Conservation (phyloP, 1,284 basidiomycete genomes). For the Cryptococcus sp. region DNA sequence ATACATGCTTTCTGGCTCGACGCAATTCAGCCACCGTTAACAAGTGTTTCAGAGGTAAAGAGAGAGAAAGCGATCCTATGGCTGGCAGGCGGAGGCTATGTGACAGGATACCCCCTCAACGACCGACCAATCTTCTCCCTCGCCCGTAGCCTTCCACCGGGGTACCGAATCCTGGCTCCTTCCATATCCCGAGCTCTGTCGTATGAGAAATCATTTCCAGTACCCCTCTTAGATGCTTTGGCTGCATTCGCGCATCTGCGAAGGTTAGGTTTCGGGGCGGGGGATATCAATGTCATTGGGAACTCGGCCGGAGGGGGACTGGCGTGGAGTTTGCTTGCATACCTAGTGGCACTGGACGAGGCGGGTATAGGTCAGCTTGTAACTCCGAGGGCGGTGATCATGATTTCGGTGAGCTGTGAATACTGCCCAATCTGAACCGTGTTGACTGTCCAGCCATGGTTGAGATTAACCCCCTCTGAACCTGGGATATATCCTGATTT, state of each 20-base stretch:
- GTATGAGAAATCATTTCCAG: conserved; percentile 10
- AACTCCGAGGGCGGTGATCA: conserved; percentile 53
- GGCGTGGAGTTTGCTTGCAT: conserved; percentile 48
- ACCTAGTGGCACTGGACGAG: conserved; percentile 18
- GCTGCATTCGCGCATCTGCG: conserved; percentile 8
- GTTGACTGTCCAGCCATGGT: conserved; percentile 11
- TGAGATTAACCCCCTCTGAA: conserved; percentile 9
- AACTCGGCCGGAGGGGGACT: conserved; percentile 66
- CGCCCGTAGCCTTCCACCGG: background rate
- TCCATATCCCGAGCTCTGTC: conserved; percentile 8
- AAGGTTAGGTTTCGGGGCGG: conserved; percentile 43
- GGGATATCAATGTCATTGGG: conserved; percentile 59
- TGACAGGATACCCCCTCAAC: conserved; percentile 12
- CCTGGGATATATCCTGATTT: conserved; percentile 9
- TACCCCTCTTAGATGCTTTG: conserved; percentile 12
- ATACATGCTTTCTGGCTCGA: conserved; percentile 1
- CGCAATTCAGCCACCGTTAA: background rate
- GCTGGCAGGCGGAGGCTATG: conserved; percentile 19
- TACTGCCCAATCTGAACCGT: background rate
- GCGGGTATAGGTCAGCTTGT: conserved; percentile 34
- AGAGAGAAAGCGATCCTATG: conserved; percentile 3
- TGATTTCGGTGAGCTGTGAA: conserved; percentile 46
- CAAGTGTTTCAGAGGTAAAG: background rate
- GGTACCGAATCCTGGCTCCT: conserved; percentile 7
- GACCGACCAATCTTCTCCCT: conserved; percentile 17